Conservation (phyloP, 441 rosid genomes). For the Capsella rubella region DNA sequence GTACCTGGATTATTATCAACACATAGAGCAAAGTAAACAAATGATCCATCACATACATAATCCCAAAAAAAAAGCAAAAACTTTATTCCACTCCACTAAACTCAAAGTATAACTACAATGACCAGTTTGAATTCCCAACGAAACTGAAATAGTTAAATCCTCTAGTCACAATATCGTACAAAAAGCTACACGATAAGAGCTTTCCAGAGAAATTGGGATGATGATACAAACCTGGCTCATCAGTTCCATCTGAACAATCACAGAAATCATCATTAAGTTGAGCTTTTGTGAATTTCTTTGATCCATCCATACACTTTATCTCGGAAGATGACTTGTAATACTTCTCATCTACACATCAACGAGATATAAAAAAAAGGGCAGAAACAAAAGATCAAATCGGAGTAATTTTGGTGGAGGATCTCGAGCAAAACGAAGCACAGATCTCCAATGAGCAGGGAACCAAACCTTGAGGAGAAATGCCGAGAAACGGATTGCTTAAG, state of each 20-base stretch:
- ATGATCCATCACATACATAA: constrained; percentile 16
- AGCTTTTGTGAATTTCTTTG: constrained; percentile 72
- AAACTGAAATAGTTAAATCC: background rate
- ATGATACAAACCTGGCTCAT: constrained; percentile 75
- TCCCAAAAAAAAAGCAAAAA: constrained; percentile 9
- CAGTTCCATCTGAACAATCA: constrained; percentile 89
- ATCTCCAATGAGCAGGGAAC: constrained; percentile 20
- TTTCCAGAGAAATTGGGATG: background rate
- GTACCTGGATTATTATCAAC: constrained; percentile 57
- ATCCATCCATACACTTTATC: constrained; percentile 87
- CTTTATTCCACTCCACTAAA: background rate
- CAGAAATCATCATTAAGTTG: constrained; percentile 95
- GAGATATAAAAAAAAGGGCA: background rate
- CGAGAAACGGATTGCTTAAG: constrained; percentile 62
- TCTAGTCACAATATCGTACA: background rate
- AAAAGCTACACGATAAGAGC: background rate
- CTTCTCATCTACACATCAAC: constrained; percentile 59
- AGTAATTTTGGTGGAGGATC: constrained; percentile 14
- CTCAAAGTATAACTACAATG: background rate
- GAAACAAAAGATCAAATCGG: constrained; percentile 25
- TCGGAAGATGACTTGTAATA: constrained; percentile 69
- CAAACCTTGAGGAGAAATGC: constrained; percentile 81
- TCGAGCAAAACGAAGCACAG: constrained; percentile 15
- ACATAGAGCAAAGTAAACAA: background rate
- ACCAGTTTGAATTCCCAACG: background rate